phyloP scores from a whole-genome alignment of 2,329 filamentous ascomycete species.

The Akanthomyces dipterigenus region DNA sequence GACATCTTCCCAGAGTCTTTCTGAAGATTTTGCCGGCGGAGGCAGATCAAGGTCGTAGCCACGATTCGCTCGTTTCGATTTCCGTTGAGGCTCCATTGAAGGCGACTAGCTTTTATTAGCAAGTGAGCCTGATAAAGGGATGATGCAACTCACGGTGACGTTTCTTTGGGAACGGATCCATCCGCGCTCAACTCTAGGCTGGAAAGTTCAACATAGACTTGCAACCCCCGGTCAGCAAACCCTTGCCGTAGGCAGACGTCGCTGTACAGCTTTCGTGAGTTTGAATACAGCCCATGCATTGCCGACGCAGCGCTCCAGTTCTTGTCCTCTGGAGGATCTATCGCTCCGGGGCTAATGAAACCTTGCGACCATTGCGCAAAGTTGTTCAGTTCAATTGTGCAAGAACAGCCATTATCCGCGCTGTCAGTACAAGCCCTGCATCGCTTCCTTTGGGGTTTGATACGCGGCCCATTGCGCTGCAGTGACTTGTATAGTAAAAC shows the following conservation, averaged over 20 bases:
- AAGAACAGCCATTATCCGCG: background rate
- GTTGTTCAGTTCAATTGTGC: background rate
- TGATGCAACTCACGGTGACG: background rate
- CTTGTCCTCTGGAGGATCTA: background rate
- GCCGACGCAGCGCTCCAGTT: background rate
- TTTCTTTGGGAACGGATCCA: background rate
- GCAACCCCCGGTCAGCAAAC: background rate
- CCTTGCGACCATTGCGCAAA: background rate
- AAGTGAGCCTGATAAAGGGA: too few species aligned
- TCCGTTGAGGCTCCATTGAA: background rate
- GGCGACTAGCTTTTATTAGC: too few species aligned
- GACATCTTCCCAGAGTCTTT: background rate
- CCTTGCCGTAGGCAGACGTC: background rate
- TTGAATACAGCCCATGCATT: background rate
- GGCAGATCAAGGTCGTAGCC: background rate
- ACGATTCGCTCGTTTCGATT: conserved; percentile 1
- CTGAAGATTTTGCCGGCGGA: background rate
- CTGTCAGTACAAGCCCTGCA: background rate
- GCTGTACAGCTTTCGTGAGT: background rate
- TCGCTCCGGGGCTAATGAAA: too few species aligned
- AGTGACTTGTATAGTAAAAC: background rate
- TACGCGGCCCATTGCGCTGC: background rate
- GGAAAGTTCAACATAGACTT: background rate
- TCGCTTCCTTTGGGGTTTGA: background rate
- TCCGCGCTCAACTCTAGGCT: background rate